Conservation (phyloP, 1,284 basidiomycete species). For the Ganoderma sinense region DNA sequence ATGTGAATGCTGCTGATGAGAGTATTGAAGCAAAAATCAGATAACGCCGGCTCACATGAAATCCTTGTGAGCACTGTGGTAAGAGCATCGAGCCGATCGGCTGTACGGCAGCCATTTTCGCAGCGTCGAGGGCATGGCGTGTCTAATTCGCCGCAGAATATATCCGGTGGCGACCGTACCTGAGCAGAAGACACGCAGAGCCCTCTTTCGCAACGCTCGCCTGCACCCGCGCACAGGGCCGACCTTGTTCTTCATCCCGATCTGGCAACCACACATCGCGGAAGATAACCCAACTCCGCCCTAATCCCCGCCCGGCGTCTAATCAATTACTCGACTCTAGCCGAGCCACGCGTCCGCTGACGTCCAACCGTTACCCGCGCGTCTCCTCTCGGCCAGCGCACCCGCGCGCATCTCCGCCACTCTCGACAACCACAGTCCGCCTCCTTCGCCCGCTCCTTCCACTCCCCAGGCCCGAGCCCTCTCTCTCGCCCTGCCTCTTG, state of each 20-base stretch:
- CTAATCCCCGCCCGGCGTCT: conserved; percentile 30
- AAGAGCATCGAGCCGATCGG: conserved; percentile 23
- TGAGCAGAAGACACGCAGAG: conserved; percentile 6
- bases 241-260: conserved; percentile 18
- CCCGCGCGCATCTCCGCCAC: background rate
- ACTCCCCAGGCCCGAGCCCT: background rate
- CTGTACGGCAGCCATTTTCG: conserved; percentile 17
- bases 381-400: conserved; percentile 2
- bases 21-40: conserved; percentile 30
- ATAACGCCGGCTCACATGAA: conserved; percentile 34
- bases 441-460: background rate
- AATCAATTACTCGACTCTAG: conserved; percentile 22
- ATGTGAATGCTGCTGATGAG: conserved; percentile 30
- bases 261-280: conserved; percentile 21
- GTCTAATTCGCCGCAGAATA: conserved; percentile 12
- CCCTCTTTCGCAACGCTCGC: background rate
- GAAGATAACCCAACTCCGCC: conserved; percentile 31
- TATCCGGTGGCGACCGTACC: conserved; percentile 23
- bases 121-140: conserved; percentile 11
- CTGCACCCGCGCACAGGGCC: conserved; percentile 5
- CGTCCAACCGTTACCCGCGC: conserved; percentile 19
- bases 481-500: conserved; percentile 1
- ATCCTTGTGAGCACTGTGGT: conserved; percentile 25
- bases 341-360: background rate
- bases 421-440: background rate